phyloP scores from a whole-genome alignment of 345 rosid genomes.

The Lepidium africanum region DNA sequence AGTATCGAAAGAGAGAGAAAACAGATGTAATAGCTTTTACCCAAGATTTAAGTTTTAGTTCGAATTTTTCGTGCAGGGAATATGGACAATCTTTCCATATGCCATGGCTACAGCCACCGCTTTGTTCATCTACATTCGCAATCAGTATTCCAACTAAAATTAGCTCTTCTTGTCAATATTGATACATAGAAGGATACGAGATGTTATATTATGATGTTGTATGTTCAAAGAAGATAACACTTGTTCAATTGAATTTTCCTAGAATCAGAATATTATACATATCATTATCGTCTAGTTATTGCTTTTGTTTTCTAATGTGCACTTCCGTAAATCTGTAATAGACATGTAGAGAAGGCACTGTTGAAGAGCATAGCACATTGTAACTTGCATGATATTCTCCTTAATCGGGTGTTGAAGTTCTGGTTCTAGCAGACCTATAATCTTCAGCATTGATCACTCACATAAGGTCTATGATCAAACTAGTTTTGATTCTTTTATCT shows the following conservation, averaged over 20 bases:
- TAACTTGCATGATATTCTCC: too few species aligned
- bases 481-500: too few species aligned
- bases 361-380: too few species aligned
- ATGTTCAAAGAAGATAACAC: background rate
- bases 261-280: background rate
- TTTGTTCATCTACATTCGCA: slow-evolving; percentile 37
- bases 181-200: slow-evolving; percentile 5
- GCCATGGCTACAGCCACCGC: slow-evolving; percentile 67
- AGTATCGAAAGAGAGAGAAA: background rate
- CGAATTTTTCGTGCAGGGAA: slow-evolving; percentile 40
- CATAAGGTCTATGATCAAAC: too few species aligned
- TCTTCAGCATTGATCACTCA: too few species aligned
- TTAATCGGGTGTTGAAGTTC: too few species aligned
- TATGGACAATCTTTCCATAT: slow-evolving; percentile 78
- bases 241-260: background rate
- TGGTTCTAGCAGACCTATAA: too few species aligned
- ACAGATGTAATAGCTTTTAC: background rate
- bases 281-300: background rate
- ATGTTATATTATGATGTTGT: background rate
- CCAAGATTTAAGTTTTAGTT: background rate
- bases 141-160: slow-evolving; percentile 8
- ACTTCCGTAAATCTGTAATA: too few species aligned
- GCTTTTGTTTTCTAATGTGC: too few species aligned
- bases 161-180: background rate
- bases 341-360: too few species aligned